A percentile compares a stretch with the other conserved stretches of the same genome.
phyloP scores from a whole-genome alignment of 495 filamentous ascomycete genomes.

The Friedmanniomyces simplex region DNA sequence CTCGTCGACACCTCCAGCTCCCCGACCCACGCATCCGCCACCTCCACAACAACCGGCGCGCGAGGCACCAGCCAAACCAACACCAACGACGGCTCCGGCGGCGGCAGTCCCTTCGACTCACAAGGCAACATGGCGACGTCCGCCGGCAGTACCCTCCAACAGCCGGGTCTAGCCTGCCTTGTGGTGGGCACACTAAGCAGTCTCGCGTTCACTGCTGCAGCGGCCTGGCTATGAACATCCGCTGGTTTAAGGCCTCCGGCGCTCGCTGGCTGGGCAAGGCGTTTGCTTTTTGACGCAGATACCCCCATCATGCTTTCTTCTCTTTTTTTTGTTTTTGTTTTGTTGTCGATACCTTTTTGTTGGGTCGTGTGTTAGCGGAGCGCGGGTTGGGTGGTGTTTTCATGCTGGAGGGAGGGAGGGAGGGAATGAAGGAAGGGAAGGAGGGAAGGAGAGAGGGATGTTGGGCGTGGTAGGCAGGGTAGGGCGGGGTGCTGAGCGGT shows the following conservation, averaged over 20 bases:
- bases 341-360: background rate
- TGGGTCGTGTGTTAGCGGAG: too few relatives aligned
- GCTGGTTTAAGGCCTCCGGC: too few relatives aligned
- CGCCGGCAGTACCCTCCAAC: background rate
- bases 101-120: conserved; percentile 5
- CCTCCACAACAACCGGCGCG: background rate
- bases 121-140: background rate
- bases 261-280: too few relatives aligned
- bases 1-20: conserved; percentile 3
- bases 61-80: background rate
- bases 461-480: too few relatives aligned
- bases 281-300: background rate
- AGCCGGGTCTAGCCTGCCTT: background rate
- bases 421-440: background rate
- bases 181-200: background rate
- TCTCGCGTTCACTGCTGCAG: background rate
- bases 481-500: too few relatives aligned
- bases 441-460: background rate
- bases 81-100: background rate
- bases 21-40: background rate
- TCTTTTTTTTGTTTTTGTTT: background rate
- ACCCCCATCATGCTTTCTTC: background rate
- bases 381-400: too few relatives aligned
- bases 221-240: background rate
- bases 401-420: background rate